Percentiles rank a stretch among this genome's conserved stretches.
These are phyloP conservation scores for Rosa hybrid DNA, from an alignment of 331 rosid genomes.

Conservation along the genomic window DNA sequence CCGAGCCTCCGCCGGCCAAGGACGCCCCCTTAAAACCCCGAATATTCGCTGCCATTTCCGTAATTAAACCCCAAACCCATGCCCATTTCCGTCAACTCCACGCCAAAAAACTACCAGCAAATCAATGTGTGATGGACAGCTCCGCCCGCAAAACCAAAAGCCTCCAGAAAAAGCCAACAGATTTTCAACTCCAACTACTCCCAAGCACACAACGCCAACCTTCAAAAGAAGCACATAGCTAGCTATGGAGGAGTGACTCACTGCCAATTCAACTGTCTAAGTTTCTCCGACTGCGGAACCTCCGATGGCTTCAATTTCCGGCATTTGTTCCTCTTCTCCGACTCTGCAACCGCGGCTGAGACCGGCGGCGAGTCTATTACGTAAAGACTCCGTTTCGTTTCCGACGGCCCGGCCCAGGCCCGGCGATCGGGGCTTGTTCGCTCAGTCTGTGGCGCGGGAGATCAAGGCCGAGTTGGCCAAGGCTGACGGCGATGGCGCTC, in stretches of 20 bases:
- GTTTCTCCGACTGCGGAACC: not conserved
- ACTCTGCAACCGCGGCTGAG: slow-evolving; percentile 41
- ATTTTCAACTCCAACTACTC: not conserved
- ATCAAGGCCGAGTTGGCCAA: slow-evolving; percentile 46
- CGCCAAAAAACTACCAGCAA: slow-evolving; percentile 16
- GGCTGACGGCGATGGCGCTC: slow-evolving; percentile 23
- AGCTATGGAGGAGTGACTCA: slow-evolving; percentile 17
- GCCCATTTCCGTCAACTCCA: slow-evolving; percentile 14
- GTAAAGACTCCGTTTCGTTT: slow-evolving; percentile 38
- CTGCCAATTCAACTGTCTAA: not conserved
- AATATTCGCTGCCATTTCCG: slow-evolving; percentile 28
- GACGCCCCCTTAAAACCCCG: not conserved
- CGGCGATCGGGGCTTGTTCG: slow-evolving; percentile 25
- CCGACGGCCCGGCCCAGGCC: slow-evolving; percentile 36
- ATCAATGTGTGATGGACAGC: slow-evolving; percentile 38
- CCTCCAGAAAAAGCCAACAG: slow-evolving; percentile 2
- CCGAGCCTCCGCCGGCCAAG: not conserved
- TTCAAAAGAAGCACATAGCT: not conserved
- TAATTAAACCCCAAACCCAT: not conserved
- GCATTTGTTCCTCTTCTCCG: slow-evolving; percentile 70
- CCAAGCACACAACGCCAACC: not conserved
- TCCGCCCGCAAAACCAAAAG: slow-evolving; percentile 26
- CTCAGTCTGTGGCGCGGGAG: slow-evolving; percentile 66
- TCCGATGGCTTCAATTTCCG: slow-evolving; percentile 77
- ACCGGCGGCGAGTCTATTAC: slow-evolving; percentile 11